Percentiles rank a stretch among this genome's conserved stretches.
Evolutionary conservation across 1,284 basidiomycete species (phyloP).

Genomic region (Apiotrichum siamense): DNA sequence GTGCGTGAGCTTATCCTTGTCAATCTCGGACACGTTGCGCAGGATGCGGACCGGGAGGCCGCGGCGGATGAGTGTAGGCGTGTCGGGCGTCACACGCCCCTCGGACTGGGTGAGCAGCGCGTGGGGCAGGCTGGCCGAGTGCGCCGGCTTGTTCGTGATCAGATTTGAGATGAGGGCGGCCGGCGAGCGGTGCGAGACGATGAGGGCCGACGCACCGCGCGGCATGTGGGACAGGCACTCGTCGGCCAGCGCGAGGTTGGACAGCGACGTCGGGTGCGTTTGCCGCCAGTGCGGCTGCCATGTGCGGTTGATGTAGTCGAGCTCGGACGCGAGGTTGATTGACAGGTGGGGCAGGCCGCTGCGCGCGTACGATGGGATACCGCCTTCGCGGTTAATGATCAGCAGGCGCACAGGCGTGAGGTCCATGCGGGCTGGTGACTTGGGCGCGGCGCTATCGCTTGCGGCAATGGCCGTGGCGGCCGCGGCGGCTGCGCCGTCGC

Average conservation of each 20-base stretch:
- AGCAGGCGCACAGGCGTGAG: slow-evolving; percentile 88
- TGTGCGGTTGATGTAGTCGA: slow-evolving; percentile 74
- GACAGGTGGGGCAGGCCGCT: slow-evolving; percentile 90
- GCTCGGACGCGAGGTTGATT: slow-evolving; percentile 89
- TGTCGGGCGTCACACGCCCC: slow-evolving; percentile 76
- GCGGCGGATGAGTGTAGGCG: slow-evolving; percentile 85
- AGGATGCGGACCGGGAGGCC: slow-evolving; percentile 83
- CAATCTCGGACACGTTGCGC: slow-evolving; percentile 58
- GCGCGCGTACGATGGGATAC: slow-evolving; percentile 94
- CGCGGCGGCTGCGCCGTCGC: too few species aligned
- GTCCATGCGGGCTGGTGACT: slow-evolving; percentile 47
- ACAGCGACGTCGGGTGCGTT: slow-evolving; percentile 77
- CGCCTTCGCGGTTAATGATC: slow-evolving; percentile 96
- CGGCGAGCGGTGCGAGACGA: slow-evolving; percentile 95
- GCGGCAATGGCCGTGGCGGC: not conserved
- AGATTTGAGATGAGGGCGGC: slow-evolving; percentile 93
- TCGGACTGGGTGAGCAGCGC: slow-evolving; percentile 74
- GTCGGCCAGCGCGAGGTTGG: slow-evolving; percentile 79
- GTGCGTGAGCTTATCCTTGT: slow-evolving; percentile 66
- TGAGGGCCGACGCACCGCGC: slow-evolving; percentile 80
- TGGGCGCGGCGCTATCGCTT: too few species aligned
- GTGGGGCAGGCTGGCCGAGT: slow-evolving; percentile 90
- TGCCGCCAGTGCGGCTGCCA: slow-evolving; percentile 72
- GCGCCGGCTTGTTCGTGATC: slow-evolving; percentile 96
- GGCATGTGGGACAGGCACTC: slow-evolving; percentile 92